These are phyloP conservation scores for Mycena vitilis DNA, from an alignment of 768 basidiomycete species.

Conservation along the genomic window DNA sequence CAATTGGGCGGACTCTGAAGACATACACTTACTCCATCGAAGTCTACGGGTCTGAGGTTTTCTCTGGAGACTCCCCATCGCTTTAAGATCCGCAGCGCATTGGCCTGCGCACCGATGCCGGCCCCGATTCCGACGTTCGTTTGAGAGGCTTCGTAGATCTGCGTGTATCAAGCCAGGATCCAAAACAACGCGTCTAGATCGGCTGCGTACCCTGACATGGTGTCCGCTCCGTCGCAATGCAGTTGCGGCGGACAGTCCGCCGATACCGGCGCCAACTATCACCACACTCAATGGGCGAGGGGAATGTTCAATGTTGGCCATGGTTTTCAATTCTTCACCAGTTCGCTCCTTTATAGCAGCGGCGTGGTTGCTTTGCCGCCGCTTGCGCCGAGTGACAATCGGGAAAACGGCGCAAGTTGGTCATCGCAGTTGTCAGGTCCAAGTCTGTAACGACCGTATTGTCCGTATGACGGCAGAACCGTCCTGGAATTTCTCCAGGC, in stretches of 20 bases:
- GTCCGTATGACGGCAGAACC: too few species aligned
- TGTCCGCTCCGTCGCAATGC: constrained; percentile 8
- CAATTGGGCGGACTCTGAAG: background rate
- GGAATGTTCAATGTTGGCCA: background rate
- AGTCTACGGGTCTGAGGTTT: constrained; percentile 15
- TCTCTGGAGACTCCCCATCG: constrained; percentile 7
- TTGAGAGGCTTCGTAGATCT: constrained; percentile 22
- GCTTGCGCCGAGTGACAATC: too few species aligned
- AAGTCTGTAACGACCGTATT: too few species aligned
- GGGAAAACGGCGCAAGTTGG: too few species aligned
- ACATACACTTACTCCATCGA: constrained; percentile 23
- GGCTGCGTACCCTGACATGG: constrained; percentile 4
- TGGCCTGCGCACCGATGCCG: constrained; percentile 14
- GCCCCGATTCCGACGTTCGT: constrained; percentile 19
- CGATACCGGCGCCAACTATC: constrained; percentile 4
- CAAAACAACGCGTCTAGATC: background rate
- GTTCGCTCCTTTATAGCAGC: too few species aligned
- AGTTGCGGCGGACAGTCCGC: background rate
- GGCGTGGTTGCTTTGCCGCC: too few species aligned
- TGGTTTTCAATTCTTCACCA: too few species aligned
- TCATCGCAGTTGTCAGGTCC: too few species aligned
- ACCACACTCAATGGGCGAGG: constrained; percentile 2
- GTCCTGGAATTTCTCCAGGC: too few species aligned
- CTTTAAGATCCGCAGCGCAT: constrained; percentile 15
- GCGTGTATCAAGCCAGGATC: background rate